Base-by-base conservation (phyloP, 257 asterid species). In the Leptodermis oblonga region DNA sequence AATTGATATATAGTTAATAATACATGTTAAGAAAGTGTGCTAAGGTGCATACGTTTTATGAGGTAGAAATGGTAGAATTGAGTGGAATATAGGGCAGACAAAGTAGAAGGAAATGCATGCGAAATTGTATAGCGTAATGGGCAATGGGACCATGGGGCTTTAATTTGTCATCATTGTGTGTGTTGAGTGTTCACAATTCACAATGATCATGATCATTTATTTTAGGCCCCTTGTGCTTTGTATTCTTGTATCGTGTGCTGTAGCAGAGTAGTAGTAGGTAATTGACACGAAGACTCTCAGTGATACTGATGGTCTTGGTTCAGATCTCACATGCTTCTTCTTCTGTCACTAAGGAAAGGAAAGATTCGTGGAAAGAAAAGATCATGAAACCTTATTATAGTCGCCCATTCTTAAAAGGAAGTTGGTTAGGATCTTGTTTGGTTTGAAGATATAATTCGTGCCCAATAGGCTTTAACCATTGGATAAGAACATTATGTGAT, bases 381-480 rank as follows among this genome's bases (percentile, higher is more conserved):
- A 4, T 18, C n/a, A n/a, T 22, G 20, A 18, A 13, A 36, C 37
- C 34, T 6, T 10, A 17, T 11, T 22, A n/a, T n/a, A n/a, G n/a
- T n/a, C n/a, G n/a, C n/a, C 43, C 10, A 51, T 14, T 54, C 45
- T 41, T 71, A 12, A 20, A 10, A 41, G 25, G n/a, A 42, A 36
- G 70, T 18, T 30, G 48, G 76, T 52, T 36, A 30, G 53, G 79
- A 74, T 74, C 37, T 52, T 30, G 67, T 28, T 61, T 25, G 48
- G 62, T 43, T 52, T 68, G 59, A 23, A 53, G 42, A 25, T 20
- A 61, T 36, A 23, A 54, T 46, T 39, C 36, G 8, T 30, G 48
- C 56, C 37, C 65, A 30, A 65, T n/a, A n/a, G n/a, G n/a, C n/a
- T n/a, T n/a, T n/a, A 42, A 58, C 58, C 59, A 41, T 9, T 28